phyloP scores from a whole-genome alignment of 176 grass and related monocot genomes.

The Phoenix roebelenii region DNA sequence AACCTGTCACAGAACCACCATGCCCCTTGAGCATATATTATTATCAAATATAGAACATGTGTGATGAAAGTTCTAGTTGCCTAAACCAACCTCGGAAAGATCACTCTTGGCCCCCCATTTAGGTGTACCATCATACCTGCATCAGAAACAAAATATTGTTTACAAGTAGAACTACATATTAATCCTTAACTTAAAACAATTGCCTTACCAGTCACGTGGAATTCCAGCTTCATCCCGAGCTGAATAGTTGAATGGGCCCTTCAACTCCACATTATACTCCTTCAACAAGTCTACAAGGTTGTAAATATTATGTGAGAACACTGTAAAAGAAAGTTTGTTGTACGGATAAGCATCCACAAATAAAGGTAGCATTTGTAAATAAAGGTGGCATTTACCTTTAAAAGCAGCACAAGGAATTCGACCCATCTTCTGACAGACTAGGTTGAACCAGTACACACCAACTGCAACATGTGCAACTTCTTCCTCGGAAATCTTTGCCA shows the following conservation, averaged over 20 bases:
- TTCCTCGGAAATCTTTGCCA: slow-evolving; percentile 62
- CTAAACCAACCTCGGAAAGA: slow-evolving; percentile 48
- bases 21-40: no score
- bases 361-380: neutral
- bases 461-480: slow-evolving; percentile 84
- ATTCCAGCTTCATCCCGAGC: slow-evolving; percentile 82
- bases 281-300: slow-evolving; percentile 54
- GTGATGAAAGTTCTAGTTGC: neutral
- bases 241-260: slow-evolving; percentile 79
- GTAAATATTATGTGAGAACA: neutral
- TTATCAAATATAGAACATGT: no score
- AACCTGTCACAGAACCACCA: slow-evolving; percentile 29
- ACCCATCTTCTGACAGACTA: slow-evolving; percentile 65
- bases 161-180: slow-evolving; percentile 1
- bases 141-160: slow-evolving; percentile 9
- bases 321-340: no score
- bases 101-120: slow-evolving; percentile 33
- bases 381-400: slow-evolving; percentile 35
- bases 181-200: neutral
- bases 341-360: no score
- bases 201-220: slow-evolving; percentile 61
- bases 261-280: slow-evolving; percentile 65
- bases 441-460: slow-evolving; percentile 66
- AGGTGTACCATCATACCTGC: slow-evolving; percentile 59
- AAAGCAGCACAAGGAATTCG: slow-evolving; percentile 56